These are phyloP conservation scores for Aspergillus olivimuriae DNA, from an alignment of 495 filamentous ascomycete genomes.

Conservation along the genomic window DNA sequence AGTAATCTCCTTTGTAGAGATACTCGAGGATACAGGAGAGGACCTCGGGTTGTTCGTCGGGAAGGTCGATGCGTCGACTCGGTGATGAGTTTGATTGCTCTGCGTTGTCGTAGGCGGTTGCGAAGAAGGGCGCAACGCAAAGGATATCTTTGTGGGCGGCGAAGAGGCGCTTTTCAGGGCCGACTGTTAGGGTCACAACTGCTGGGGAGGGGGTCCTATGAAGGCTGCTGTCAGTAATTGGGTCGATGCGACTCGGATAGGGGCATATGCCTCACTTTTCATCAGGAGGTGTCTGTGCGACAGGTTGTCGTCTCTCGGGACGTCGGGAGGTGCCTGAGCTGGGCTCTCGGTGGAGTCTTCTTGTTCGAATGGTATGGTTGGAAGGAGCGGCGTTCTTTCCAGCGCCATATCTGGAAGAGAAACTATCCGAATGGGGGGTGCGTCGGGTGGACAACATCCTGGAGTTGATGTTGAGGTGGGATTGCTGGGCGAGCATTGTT, in stretches of 20 bases:
- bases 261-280: conserved; percentile 8
- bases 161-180: conserved; percentile 74
- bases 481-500: conserved; percentile 2
- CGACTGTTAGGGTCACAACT: conserved; percentile 75
- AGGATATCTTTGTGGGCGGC: conserved; percentile 87
- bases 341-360: conserved; percentile 25
- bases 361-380: conserved; percentile 22
- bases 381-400: conserved; percentile 20
- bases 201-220: conserved; percentile 56
- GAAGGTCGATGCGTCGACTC: conserved; percentile 60
- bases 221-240: neutral
- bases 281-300: conserved; percentile 18
- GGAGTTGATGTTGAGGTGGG: conserved; percentile 1
- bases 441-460: conserved; percentile 29
- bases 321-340: conserved; percentile 19
- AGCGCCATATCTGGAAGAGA: conserved; percentile 40
- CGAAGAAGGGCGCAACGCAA: conserved; percentile 70
- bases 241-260: neutral
- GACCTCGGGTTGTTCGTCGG: conserved; percentile 81
- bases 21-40: conserved; percentile 89
- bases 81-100: conserved; percentile 12
- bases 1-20: conserved; percentile 93
- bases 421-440: conserved; percentile 31
- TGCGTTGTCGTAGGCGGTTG: conserved; percentile 19
- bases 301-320: conserved; percentile 1